These are phyloP conservation scores for Volvox carteri DNA, from an alignment of 163 green algal species.

Conservation along the genomic window DNA sequence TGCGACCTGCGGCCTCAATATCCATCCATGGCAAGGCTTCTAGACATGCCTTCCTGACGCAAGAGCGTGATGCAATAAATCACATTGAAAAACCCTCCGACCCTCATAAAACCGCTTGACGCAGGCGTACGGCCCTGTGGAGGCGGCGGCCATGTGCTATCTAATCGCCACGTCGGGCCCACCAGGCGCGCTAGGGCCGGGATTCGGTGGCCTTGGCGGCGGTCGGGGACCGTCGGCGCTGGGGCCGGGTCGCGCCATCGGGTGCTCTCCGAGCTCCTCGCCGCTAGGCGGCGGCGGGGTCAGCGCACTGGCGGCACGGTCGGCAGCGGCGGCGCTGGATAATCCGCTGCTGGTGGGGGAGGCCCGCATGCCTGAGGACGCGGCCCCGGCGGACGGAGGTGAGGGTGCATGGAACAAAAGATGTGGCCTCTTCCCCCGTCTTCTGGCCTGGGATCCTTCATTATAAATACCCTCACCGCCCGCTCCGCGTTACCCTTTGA, in stretches of 20 bases:
- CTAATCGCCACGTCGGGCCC: constrained; percentile 73
- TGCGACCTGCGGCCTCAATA: too few relatives aligned
- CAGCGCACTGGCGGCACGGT: constrained; percentile 62
- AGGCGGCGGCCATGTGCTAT: constrained; percentile 93
- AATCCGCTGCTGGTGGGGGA: constrained; percentile 83
- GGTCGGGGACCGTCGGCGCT: neutral
- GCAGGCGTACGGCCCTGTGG: constrained; percentile 78
- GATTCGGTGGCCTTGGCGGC: neutral
- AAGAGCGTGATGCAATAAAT: too few relatives aligned
- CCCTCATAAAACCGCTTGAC: too few relatives aligned
- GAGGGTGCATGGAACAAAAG: too few relatives aligned
- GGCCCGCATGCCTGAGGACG: constrained; percentile 75
- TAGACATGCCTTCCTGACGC: too few relatives aligned
- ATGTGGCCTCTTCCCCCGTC: too few relatives aligned
- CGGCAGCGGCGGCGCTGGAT: constrained; percentile 80
- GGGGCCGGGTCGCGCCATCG: neutral
- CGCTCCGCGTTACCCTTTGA: too few relatives aligned
- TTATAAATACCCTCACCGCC: too few relatives aligned
- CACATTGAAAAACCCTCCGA: too few relatives aligned
- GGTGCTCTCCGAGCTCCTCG: neutral
- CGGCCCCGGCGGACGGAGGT: constrained; percentile 28
- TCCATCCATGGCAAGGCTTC: too few relatives aligned
- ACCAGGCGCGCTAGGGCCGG: neutral
- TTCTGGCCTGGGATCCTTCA: too few relatives aligned
- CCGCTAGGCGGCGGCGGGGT: constrained; percentile 26